Evolutionary conservation across 2,329 filamentous ascomycete species (phyloP).

Genomic region (Pseudogymnoascus sp.): DNA sequence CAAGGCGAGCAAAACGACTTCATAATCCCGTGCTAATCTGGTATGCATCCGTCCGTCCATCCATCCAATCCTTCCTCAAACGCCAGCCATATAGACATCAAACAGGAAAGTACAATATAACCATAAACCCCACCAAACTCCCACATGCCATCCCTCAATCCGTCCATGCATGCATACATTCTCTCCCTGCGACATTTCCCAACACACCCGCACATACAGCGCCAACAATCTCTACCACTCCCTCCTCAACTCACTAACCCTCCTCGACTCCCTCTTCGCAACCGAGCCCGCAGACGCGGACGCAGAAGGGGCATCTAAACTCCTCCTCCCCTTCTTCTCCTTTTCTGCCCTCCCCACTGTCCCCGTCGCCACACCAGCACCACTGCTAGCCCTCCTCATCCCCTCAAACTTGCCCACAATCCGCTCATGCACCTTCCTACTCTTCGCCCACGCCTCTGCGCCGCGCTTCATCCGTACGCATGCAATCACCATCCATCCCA

Average conservation of each 20-base stretch:
- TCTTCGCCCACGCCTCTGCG: constrained; percentile 42
- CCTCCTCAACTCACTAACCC: not conserved
- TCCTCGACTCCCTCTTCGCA: not conserved
- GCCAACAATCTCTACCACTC: not conserved
- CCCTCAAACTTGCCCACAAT: constrained; percentile 24
- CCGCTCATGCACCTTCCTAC: constrained; percentile 37
- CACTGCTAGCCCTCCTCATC: constrained; percentile 15
- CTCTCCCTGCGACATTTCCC: not conserved
- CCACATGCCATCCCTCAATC: not conserved
- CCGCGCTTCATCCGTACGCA: constrained; percentile 43
- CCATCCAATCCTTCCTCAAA: not conserved
- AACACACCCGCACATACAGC: not conserved
- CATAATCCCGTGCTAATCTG: not conserved
- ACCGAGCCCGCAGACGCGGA: not conserved
- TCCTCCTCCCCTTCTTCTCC: not conserved
- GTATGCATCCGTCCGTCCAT: not conserved
- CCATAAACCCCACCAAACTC: not conserved
- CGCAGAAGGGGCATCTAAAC: not conserved
- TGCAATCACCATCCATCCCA: constrained; percentile 43
- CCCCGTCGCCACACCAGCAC: not conserved
- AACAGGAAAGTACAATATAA: not conserved
- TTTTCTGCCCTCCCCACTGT: not conserved
- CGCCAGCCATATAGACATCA: not conserved
- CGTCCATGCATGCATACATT: not conserved
- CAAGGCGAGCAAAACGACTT: not conserved